Evolutionary conservation across 257 asterid species (phyloP).

Genomic region (Eustoma russellianum): DNA sequence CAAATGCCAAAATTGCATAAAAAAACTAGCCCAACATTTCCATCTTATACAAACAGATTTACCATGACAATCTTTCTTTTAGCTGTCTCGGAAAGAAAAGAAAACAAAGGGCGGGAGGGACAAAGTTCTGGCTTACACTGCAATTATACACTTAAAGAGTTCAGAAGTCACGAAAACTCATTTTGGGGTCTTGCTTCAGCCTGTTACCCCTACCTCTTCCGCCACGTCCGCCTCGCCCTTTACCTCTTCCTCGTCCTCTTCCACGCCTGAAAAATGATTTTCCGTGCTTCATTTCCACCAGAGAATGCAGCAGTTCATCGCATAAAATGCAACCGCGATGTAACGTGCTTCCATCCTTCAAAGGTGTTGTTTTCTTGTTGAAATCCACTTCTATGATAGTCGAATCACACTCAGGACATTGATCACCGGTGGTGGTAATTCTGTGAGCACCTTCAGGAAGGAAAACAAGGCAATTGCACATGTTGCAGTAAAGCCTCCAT

Average conservation of each 20-base stretch:
- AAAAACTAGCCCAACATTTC: no score
- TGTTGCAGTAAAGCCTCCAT: slow-evolving; percentile 82
- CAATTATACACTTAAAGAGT: no score
- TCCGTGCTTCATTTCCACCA: slow-evolving; percentile 81
- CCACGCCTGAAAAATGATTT: slow-evolving; percentile 44
- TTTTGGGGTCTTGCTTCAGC: slow-evolving; percentile 67
- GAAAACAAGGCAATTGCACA: slow-evolving; percentile 79
- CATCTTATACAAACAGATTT: no score
- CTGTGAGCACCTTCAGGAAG: slow-evolving; percentile 91
- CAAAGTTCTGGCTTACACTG: no score
- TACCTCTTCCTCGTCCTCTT: slow-evolving; percentile 50
- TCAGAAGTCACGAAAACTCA: slow-evolving; percentile 89
- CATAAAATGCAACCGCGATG: slow-evolving; percentile 79
- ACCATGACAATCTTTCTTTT: no score
- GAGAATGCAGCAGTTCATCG: slow-evolving; percentile 74
- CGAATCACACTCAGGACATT: slow-evolving; percentile 74
- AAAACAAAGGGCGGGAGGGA: no score
- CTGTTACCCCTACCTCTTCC: slow-evolving; percentile 46
- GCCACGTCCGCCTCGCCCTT: slow-evolving; percentile 49
- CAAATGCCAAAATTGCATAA: no score
- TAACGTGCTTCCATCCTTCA: slow-evolving; percentile 63
- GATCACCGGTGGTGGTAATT: slow-evolving; percentile 59
- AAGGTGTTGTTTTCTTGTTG: slow-evolving; percentile 81
- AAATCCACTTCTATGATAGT: slow-evolving; percentile 81
- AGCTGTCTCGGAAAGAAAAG: no score